Evolutionary conservation across 441 rosid genomes (phyloP), one percentile per base, ranked within the genome.

Genomic region (Isatis lusitanica): DNA sequence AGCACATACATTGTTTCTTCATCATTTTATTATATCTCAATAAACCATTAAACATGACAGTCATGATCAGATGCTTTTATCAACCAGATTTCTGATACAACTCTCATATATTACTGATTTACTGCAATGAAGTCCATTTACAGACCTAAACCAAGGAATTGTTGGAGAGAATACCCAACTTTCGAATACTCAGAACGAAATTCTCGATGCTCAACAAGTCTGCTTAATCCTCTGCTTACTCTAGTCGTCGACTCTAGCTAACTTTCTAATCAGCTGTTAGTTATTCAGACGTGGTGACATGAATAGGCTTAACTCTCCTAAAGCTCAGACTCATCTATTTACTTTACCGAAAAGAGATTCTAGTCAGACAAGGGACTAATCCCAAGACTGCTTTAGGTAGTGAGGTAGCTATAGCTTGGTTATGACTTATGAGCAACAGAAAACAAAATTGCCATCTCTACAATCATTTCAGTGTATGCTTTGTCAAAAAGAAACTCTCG

Each of bases 401-500:
- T 68, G 69, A 75, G 64, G 38, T 50, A n/a, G 64, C 74, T 52
- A 61, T 68, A 62, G 69, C 35, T 24, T 61, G 42, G 58, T 52
- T 33, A 66, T 21, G 66, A 58, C 46, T 50, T 58, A 15, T 33
- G 58, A 46, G 57, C 53, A 62, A 43, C 31, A 47, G 71, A 76
- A 56, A 42, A n/a, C 11, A 18, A 57, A 70, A 40, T 53, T 53
- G 30, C 28, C 36, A 53, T 52, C 36, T 53, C 62, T 53, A 44
- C 70, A 62, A 62, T 61, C 64, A 53, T 63, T 17, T 11, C 17
- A 58, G 67, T 47, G 68, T 74, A 40, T 39, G 35, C 62, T 48
- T 75, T 57, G 71, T 70, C 79, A 63, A 63, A 56, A 63, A 63
- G 73, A 43, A 55, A 12, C 31, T 76, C n/a, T 63, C 28, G 28